Conservation (phyloP, 352 stramenopile species). For the Globisporangium orthogonon region DNA sequence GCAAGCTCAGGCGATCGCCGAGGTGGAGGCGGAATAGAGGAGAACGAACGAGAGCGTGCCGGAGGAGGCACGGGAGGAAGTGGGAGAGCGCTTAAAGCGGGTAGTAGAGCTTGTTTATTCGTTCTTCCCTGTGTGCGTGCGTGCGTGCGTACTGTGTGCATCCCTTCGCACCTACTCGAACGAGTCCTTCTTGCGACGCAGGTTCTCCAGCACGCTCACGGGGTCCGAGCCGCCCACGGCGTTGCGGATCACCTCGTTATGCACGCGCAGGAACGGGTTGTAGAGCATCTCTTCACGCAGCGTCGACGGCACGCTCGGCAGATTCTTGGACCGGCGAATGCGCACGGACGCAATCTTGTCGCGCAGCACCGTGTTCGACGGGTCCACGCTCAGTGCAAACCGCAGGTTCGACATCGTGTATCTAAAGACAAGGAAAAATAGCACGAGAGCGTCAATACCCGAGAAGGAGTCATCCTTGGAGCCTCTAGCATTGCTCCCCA, state of each 20-base stretch:
- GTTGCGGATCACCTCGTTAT: constrained; percentile 79
- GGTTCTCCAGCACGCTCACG: constrained; percentile 73
- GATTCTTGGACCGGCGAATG: constrained; percentile 68
- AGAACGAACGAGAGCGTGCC: background rate
- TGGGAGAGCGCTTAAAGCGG: background rate
- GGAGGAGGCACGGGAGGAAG: background rate
- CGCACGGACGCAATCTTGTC: constrained; percentile 85
- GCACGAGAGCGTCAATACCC: background rate
- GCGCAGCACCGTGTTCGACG: constrained; percentile 80
- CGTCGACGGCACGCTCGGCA: constrained; percentile 90
- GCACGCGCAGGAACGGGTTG: constrained; percentile 82
- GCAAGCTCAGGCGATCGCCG: background rate
- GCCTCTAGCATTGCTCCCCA: too few species aligned
- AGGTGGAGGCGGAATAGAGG: background rate
- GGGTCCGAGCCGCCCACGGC: constrained; percentile 72
- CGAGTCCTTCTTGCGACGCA: constrained; percentile 71
- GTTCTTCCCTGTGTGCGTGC: background rate
- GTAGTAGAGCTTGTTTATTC: background rate
- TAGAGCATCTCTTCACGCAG: constrained; percentile 84
- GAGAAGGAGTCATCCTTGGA: too few species aligned
- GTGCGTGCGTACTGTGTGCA: background rate
- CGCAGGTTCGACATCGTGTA: constrained; percentile 93
- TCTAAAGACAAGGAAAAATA: constrained; percentile 5
- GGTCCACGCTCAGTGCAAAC: constrained; percentile 92
- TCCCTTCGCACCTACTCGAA: constrained; percentile 31